These are phyloP conservation scores for Picea mariana DNA, from an alignment of 83 land plant genomes.

Conservation along the genomic window DNA sequence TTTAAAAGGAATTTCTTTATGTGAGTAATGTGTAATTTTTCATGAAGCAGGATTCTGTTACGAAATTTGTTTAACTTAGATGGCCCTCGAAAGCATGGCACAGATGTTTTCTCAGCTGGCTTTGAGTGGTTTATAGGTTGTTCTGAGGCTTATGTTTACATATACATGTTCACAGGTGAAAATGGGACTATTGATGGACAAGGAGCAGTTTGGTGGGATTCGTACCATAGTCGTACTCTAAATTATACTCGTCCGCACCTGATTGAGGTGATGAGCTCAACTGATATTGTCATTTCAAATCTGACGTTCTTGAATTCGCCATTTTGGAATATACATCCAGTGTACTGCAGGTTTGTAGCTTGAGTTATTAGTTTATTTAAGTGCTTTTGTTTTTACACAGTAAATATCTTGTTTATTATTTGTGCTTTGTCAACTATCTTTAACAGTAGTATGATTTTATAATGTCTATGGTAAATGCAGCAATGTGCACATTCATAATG, in stretches of 20 bases:
- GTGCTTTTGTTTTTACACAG: not conserved
- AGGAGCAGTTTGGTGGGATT: constrained; percentile 88
- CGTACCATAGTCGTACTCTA: constrained; percentile 19
- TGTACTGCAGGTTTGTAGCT: constrained; percentile 62
- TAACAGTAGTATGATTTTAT: not conserved
- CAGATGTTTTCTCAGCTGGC: not conserved
- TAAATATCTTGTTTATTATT: not conserved
- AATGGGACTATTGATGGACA: constrained; percentile 93
- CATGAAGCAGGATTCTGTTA: no score
- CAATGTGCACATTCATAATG: constrained; percentile 45
- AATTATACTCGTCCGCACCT: no score
- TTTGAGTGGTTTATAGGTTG: not conserved
- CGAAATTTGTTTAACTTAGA: no score
- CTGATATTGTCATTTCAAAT: no score
- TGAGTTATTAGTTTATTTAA: not conserved
- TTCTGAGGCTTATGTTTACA: not conserved
- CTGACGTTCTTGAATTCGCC: no score
- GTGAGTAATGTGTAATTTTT: no score
- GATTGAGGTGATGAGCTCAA: no score
- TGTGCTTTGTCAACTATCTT: not conserved
- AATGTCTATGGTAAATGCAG: constrained; percentile 35
- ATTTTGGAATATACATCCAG: constrained; percentile 70
- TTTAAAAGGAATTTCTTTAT: no score
- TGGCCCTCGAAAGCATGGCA: no score
- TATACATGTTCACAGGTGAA: constrained; percentile 47